Evolutionary conservation across 768 basidiomycete genomes (phyloP).

Genomic region (Rhizopogon vesiculosus): DNA sequence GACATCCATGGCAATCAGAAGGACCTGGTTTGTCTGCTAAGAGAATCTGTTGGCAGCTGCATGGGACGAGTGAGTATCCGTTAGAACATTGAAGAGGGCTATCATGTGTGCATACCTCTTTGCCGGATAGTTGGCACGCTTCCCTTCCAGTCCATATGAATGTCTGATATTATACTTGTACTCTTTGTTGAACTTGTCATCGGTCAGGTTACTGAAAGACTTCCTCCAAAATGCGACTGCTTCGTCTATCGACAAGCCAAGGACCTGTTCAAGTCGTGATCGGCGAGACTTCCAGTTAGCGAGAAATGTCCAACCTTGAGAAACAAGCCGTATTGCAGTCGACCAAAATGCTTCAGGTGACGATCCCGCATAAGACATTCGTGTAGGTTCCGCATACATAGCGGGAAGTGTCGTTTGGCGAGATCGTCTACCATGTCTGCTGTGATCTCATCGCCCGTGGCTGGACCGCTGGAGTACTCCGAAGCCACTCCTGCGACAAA

Average conservation of each 20-base stretch:
- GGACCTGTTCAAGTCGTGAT: conserved; percentile 47
- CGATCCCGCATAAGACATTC: conserved; percentile 69
- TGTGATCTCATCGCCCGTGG: conserved; percentile 63
- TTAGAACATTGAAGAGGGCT: background rate
- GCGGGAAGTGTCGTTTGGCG: conserved; percentile 84
- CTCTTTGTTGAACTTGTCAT: conserved; percentile 97
- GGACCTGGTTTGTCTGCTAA: conserved; percentile 62
- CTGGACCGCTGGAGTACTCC: conserved; percentile 62
- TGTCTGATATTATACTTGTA: conserved; percentile 98
- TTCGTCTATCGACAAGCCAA: conserved; percentile 93
- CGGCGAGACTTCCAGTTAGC: background rate
- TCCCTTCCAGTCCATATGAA: conserved; percentile 90
- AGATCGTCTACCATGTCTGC: conserved; percentile 94
- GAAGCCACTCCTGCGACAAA: conserved; percentile 89
- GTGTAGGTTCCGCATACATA: conserved; percentile 93
- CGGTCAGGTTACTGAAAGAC: conserved; percentile 72
- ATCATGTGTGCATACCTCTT: conserved; percentile 55
- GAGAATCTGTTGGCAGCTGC: conserved; percentile 88
- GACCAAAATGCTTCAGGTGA: conserved; percentile 90
- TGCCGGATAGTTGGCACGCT: conserved; percentile 90
- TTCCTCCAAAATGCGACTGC: conserved; percentile 91
- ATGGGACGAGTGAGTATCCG: background rate
- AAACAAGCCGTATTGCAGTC: conserved; percentile 90
- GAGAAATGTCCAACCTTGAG: conserved; percentile 62
- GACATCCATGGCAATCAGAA: conserved; percentile 80